Conservation (phyloP, 108 stramenopile genomes). For the Ochromonas danica region DNA sequence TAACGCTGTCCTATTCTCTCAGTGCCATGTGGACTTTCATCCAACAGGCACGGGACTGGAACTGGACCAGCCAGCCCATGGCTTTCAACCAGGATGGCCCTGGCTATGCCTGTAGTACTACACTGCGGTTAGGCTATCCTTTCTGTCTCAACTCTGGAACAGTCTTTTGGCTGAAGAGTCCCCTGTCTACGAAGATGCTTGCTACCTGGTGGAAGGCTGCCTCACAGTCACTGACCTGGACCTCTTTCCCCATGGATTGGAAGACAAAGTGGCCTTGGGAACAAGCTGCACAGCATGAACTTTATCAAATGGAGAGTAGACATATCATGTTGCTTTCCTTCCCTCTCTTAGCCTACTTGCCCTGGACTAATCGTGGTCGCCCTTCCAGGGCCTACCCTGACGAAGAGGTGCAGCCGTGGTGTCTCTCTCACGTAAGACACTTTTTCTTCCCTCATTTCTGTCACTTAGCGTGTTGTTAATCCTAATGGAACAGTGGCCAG, state of each 20-base stretch:
- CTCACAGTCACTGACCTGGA: not conserved
- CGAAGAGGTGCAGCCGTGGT: slow-evolving; percentile 11
- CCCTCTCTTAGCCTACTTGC: slow-evolving; percentile 3
- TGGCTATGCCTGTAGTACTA: slow-evolving; percentile 2
- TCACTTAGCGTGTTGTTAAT: no score
- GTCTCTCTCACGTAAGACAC: slow-evolving; percentile 35
- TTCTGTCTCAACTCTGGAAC: slow-evolving; percentile 30
- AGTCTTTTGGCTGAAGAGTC: slow-evolving; percentile 19
- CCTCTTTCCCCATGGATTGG: not conserved
- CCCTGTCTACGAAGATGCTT: not conserved
- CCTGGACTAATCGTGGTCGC: not conserved
- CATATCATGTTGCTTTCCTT: slow-evolving; percentile 30
- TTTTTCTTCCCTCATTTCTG: no score
- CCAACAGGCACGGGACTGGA: slow-evolving; percentile 1
- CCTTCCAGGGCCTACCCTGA: not conserved
- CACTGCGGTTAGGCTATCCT: not conserved
- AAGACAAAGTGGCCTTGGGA: slow-evolving; percentile 33
- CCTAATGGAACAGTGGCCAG: no score
- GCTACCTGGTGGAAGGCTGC: slow-evolving; percentile 20
- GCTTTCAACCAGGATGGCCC: slow-evolving; percentile 37
- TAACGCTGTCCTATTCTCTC: slow-evolving; percentile 3
- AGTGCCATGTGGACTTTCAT: not conserved
- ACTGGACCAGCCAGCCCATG: not conserved
- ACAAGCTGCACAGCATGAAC: slow-evolving; percentile 12
- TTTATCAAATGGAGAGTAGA: not conserved